Evolutionary conservation across 495 filamentous ascomycete species (phyloP).

Genomic region (Podospora pseudoanserina): DNA sequence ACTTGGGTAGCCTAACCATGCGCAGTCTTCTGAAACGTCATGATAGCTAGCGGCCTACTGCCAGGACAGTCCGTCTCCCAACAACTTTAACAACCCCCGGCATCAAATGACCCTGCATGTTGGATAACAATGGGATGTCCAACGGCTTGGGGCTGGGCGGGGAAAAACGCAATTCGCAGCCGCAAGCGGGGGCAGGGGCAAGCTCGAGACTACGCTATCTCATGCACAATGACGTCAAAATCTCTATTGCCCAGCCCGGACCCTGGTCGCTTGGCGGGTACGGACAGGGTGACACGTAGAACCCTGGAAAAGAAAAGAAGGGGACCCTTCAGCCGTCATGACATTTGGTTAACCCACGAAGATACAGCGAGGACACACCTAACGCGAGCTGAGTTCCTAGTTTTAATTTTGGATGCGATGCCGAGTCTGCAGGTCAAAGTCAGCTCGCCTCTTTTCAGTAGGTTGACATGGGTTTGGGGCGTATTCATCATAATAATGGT

Average conservation of each 20-base stretch:
- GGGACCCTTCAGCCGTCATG: neutral
- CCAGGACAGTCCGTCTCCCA: too few species aligned
- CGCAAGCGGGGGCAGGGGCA: neutral
- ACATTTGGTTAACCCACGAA: neutral
- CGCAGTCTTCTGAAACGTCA: too few species aligned
- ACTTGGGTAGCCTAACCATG: too few species aligned
- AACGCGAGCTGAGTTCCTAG: neutral
- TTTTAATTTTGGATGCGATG: neutral
- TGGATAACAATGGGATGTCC: neutral
- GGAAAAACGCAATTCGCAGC: neutral
- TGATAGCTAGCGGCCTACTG: too few species aligned
- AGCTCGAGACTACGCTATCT: neutral
- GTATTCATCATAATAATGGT: neutral
- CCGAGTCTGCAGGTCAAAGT: neutral
- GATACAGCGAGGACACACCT: neutral
- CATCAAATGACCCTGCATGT: neutral
- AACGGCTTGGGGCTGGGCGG: neutral
- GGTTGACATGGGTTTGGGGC: neutral
- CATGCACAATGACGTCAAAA: conserved; percentile 2
- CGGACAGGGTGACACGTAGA: neutral
- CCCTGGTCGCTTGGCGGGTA: neutral
- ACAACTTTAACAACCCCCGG: neutral
- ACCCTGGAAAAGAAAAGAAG: conserved; percentile 1
- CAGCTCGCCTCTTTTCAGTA: neutral
- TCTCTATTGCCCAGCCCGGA: neutral